Conservation (phyloP, 331 rosid genomes). For the Pyrus hybrid region DNA sequence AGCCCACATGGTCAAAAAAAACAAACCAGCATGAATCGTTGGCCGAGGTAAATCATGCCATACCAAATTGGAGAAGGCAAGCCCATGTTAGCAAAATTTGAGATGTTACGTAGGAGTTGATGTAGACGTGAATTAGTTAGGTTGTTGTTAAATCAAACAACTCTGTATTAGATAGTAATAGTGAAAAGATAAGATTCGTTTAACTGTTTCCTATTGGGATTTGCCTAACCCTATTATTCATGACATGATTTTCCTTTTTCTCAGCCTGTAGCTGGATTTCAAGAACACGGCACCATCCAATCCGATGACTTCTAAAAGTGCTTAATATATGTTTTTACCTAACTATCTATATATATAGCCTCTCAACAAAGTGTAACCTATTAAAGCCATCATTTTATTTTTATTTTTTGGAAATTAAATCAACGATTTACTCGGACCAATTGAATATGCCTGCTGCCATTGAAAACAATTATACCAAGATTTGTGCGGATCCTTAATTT, state of each 20-base stretch:
- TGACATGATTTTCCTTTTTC: not conserved
- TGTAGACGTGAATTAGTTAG: not conserved
- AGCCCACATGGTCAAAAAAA: no score
- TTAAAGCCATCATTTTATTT: not conserved
- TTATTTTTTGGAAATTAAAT: no score
- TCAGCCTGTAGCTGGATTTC: not conserved
- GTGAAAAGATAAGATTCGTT: not conserved
- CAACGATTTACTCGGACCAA: not conserved
- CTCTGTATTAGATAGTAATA: not conserved
- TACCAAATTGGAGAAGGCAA: no score
- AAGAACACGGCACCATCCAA: not conserved
- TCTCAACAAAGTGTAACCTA: not conserved
- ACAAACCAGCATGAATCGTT: no score
- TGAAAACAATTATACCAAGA: not conserved
- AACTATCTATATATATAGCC: not conserved
- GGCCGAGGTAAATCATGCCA: no score
- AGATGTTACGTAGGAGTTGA: not conserved
- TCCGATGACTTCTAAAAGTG: not conserved
- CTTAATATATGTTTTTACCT: not conserved
- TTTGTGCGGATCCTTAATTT: not conserved
- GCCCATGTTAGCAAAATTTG: no score
- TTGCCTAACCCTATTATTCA: not conserved
- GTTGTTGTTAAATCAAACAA: not conserved
- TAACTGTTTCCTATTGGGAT: not conserved
- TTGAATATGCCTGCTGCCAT: not conserved